Conservation (phyloP, 2,329 filamentous ascomycete species). For the Trichothecium sympodiale region DNA sequence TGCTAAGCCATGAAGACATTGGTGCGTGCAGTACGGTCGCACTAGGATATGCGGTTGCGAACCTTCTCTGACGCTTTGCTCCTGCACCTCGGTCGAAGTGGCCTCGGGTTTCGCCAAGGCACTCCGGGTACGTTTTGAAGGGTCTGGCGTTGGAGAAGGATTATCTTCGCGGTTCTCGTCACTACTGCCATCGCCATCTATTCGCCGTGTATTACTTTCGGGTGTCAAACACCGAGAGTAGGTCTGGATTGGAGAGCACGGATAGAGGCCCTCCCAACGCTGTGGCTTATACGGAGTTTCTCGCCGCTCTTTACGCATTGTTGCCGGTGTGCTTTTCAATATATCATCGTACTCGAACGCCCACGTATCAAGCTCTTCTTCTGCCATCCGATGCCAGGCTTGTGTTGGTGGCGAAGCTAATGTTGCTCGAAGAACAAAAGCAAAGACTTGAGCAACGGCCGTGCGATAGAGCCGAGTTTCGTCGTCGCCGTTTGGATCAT, state of each 20-base stretch:
- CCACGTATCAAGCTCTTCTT: constrained; percentile 19
- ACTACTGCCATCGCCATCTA: constrained; percentile 8
- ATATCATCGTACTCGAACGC: constrained; percentile 20
- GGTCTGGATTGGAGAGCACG: constrained; percentile 9
- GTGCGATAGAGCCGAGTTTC: constrained; percentile 21
- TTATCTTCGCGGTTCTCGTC: too few relatives aligned
- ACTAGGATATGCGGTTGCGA: constrained; percentile 9
- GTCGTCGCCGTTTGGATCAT: too few relatives aligned
- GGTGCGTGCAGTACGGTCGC: constrained; percentile 14
- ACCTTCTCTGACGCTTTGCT: too few relatives aligned
- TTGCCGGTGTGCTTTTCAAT: constrained; percentile 13
- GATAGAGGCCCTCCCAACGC: constrained; percentile 18
- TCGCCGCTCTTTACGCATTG: constrained; percentile 10
- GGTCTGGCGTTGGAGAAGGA: constrained; percentile 8
- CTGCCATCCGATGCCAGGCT: constrained; percentile 19
- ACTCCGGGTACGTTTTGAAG: not conserved
- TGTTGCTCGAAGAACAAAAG: constrained; percentile 23
- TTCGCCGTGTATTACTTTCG: not conserved
- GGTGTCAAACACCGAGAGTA: constrained; percentile 5
- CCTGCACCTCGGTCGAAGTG: constrained; percentile 2
- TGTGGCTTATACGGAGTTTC: constrained; percentile 14
- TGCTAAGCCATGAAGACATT: constrained; percentile 13
- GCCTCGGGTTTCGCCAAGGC: not conserved
- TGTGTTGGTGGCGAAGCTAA: constrained; percentile 12
- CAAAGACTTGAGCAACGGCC: constrained; percentile 25